phyloP scores from a whole-genome alignment of 1,284 basidiomycete species.

The Fistulinella cinereoalba region DNA sequence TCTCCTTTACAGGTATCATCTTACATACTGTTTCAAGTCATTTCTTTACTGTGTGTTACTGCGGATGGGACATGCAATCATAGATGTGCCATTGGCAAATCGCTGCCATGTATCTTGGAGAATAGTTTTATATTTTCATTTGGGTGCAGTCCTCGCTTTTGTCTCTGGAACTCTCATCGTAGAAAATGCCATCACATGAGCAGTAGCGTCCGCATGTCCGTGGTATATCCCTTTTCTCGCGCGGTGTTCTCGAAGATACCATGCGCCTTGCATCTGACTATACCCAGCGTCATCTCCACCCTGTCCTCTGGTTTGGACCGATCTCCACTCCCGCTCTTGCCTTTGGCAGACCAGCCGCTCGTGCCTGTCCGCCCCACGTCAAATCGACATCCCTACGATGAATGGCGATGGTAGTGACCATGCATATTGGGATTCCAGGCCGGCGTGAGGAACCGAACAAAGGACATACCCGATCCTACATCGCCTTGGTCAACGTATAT shows the following conservation, averaged over 20 bases:
- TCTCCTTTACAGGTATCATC: slow-evolving; percentile 9
- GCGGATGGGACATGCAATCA: slow-evolving; percentile 14
- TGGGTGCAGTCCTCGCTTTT: slow-evolving; percentile 4
- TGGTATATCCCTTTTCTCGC: slow-evolving; percentile 71
- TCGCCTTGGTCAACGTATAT: slow-evolving; percentile 76
- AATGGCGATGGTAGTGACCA: slow-evolving; percentile 77
- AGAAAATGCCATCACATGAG: slow-evolving; percentile 36
- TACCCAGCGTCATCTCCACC: slow-evolving; percentile 48
- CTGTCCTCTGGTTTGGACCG: slow-evolving; percentile 58
- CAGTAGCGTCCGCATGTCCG: slow-evolving; percentile 64
- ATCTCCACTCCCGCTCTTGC: slow-evolving; percentile 38
- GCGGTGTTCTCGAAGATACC: slow-evolving; percentile 75
- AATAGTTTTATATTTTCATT: slow-evolving; percentile 11
- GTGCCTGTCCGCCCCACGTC: slow-evolving; percentile 75
- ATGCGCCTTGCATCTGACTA: slow-evolving; percentile 61
- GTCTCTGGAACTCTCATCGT: background rate
- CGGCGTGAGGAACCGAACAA: slow-evolving; percentile 71
- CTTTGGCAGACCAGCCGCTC: slow-evolving; percentile 19
- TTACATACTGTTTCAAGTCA: slow-evolving; percentile 11
- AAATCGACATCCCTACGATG: slow-evolving; percentile 62
- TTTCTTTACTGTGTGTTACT: slow-evolving; percentile 11
- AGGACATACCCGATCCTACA: slow-evolving; percentile 59
- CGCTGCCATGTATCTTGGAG: slow-evolving; percentile 14
- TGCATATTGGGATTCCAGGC: slow-evolving; percentile 48
- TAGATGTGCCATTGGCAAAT: slow-evolving; percentile 28